Evolutionary conservation across 1,139 yeast species (phyloP), one percentile per base, ranked within the genome.

Genomic region (Kazachstania sp.): DNA sequence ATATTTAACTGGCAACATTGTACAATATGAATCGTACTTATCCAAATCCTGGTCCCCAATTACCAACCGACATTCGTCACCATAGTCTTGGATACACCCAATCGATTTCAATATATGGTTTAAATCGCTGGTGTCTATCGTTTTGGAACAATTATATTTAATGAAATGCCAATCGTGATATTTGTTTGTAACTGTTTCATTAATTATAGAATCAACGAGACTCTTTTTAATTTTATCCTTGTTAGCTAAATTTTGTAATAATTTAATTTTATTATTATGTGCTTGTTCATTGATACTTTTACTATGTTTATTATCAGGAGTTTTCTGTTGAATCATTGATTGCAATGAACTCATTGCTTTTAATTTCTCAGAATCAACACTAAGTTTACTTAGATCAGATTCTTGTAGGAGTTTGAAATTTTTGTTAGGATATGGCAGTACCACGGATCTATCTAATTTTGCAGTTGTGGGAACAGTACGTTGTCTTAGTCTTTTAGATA

Each of bases 121-220:
- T 2, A 42, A 3, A 19, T n/a, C 13, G 3, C 16, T 39, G 5
- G 29, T 12, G 3, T 35, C 12, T n/a, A 28, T 11, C 15, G 45
- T 44, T 9, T 50, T 48, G 13, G 29, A 41, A 37, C 39, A 39
- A 37, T 43, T 51, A 8, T 7, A 3, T 12, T 43, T 46, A 16
- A 63, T 48, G 39, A 60, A 61, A 51, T 55, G 56, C 66, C 66
- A 63, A 46, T 63, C 66, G 31, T 48, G 42, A 45, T 47, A 56
- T 35, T 49, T 53, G 20, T 45, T 48, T 12, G 61, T 53, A 13
- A 56, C 46, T 1, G 46, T 45, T 40, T 58, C 60, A 28, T 45
- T 46, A 7, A 43, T 30, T 26, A 57, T 40, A 28, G 50, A 16
- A 37, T 54, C 54, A n/a, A 47, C 37, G 2, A 50, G 26, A 29